Evolutionary conservation across 163 green algal species (phyloP).

Genomic region (Scenedesmus sp.): DNA sequence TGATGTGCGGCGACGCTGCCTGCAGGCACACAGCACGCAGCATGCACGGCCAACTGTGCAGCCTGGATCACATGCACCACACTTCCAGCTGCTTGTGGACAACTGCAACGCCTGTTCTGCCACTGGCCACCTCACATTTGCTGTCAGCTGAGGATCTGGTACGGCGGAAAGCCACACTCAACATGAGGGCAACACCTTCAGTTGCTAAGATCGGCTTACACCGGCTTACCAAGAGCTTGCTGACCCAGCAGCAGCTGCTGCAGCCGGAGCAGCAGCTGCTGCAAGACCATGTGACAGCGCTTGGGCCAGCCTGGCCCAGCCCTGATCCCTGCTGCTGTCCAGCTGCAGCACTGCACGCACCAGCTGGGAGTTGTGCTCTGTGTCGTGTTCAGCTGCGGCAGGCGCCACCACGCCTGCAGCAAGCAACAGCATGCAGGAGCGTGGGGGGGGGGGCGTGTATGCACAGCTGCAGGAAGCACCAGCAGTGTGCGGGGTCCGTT

Average conservation of each 20-base stretch:
- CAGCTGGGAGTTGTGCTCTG: not conserved
- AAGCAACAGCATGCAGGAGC: not conserved
- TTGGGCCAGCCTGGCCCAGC: not conserved
- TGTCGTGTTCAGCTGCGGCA: not conserved
- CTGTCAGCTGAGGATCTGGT: too few species aligned
- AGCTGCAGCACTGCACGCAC: not conserved
- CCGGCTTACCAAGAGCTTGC: not conserved
- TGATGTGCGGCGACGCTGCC: not conserved
- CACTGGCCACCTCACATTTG: too few species aligned
- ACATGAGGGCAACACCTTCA: too few species aligned
- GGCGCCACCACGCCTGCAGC: slow-evolving; percentile 21
- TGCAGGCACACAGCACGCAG: not conserved
- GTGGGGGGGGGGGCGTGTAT: too few species aligned
- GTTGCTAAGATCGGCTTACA: too few species aligned
- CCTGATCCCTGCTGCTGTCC: slow-evolving; percentile 2
- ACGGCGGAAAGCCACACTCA: too few species aligned
- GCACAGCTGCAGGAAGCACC: too few species aligned
- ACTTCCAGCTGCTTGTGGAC: not conserved
- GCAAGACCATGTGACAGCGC: slow-evolving; percentile 10
- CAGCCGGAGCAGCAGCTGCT: not conserved
- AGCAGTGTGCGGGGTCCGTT: too few species aligned
- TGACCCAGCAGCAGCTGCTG: not conserved
- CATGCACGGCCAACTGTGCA: too few species aligned
- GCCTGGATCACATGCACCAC: not conserved
- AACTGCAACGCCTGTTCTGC: not conserved